Evolutionary conservation across 2,329 filamentous ascomycete genomes (phyloP), one percentile per base, ranked within the genome.

Genomic region (Phaeosphaeriaceae sp.): DNA sequence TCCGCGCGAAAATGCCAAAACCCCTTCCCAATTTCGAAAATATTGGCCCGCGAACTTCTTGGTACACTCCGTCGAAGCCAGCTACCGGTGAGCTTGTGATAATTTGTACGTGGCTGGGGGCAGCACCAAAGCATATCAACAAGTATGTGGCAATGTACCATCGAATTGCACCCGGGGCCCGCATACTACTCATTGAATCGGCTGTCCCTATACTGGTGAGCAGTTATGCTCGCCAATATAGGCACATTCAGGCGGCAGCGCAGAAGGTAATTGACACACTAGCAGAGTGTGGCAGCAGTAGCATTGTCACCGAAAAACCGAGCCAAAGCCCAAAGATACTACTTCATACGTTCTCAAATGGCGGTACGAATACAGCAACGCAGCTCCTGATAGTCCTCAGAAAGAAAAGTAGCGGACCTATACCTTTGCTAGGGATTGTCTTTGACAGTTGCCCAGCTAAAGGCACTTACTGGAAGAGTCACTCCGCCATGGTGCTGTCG

Each of bases 71-170:
- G 7, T 21, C 15, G 11, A 3, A 44, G 12, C 35, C 44, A 16
- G 17, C 26, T 9, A 2, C 32, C 4, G 48, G 54, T 34, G 13
- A 56, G 23, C 56, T 64, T 8, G 26, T 64, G 8, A 40, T 64
- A 16, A 40, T 63, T 6, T 52, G 42, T 9, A 57, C 56, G 15
- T 64, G 58, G 61, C 43, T 61, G 18, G 61, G 55, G 3, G 61
- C 58, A 0, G 45, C n/a, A 2, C 20, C 33, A 13, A 58, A 58
- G 12, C 49, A 64, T 23, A 61, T 65, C 4, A 44, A 48, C 4
- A 65, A 65, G 42, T 64, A 64, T 44, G 41, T 46, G 4, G 18
- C 15, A 0, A 13, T 32, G 12, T 56, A 64, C 51, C 45, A 8
- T 2, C 33, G 17, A 3, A 29, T 59, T 15, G 46, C 42, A 12